These are phyloP conservation scores for Stylosanthes scabra DNA, from an alignment of 331 rosid species.

Conservation along the genomic window DNA sequence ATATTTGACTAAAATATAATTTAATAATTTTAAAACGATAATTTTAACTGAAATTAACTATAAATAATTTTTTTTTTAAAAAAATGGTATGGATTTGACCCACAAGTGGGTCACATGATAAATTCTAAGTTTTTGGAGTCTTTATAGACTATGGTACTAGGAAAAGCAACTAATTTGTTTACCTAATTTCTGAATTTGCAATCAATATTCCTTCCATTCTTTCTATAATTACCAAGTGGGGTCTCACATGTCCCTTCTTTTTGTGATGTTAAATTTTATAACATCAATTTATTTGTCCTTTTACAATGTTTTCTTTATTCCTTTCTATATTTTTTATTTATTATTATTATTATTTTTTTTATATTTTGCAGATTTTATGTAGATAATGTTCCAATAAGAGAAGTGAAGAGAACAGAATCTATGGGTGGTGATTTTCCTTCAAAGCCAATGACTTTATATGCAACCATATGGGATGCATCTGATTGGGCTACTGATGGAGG, in stretches of 20 bases:
- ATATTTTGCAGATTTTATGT: slow-evolving; percentile 79
- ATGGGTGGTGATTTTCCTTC: slow-evolving; percentile 95
- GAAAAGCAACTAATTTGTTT: slow-evolving; percentile 6
- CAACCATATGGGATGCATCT: slow-evolving; percentile 98
- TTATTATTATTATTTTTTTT: neutral
- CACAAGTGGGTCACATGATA: slow-evolving; percentile 23
- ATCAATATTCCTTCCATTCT: slow-evolving; percentile 22
- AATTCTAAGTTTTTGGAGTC: slow-evolving; percentile 27
- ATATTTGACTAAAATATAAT: no score
- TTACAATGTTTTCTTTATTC: neutral
- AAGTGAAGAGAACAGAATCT: slow-evolving; percentile 68
- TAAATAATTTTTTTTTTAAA: no score
- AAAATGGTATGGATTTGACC: slow-evolving; percentile 46
- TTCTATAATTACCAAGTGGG: slow-evolving; percentile 20
- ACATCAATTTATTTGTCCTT: neutral
- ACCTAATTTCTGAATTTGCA: slow-evolving; percentile 33
- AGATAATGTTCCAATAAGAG: slow-evolving; percentile 86
- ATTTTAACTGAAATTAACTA: neutral
- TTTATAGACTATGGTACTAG: neutral
- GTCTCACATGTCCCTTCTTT: slow-evolving; percentile 5
- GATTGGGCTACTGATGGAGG: slow-evolving; percentile 99
- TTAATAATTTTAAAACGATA: no score
- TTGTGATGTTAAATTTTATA: neutral
- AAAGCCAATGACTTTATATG: slow-evolving; percentile 93
- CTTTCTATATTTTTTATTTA: neutral